Base-by-base conservation (phyloP, 2,329 filamentous ascomycete genomes). In the Monosporascus sp. region DNA sequence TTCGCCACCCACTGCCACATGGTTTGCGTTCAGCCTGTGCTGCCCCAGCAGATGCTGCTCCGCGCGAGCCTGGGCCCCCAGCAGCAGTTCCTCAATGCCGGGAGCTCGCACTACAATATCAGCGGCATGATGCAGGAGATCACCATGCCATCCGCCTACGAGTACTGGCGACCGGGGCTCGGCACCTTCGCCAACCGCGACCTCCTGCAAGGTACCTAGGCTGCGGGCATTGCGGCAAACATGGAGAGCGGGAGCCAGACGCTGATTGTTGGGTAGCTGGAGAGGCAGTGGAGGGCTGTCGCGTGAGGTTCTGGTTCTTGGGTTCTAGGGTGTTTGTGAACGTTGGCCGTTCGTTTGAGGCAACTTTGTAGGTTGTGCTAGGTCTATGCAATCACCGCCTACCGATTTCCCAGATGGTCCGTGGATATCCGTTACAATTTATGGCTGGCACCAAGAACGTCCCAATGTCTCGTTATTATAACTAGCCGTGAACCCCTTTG, bases 21-120 rank as follows among this genome's bases (percentile, higher is more conserved):
- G 2, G 61, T 73, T 1, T 73, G 71, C 50, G 50, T 53, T 1
- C 57, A 72, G 51, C 75, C 72, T 0, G 57, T 71, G 24, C 64
- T 60, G 17, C 55, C 55, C 6, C 51, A 59, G 1, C 61, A 61
- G 55, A 66, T 73, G 1, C 52, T 71, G 3, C 51, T 53, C 8
- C 56, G 66, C 50, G 57, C 61, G 24, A 56, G 59, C 48, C 57
- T 64, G 11, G 62, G 61, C 37, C 58, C 65, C 6, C 46, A 61
- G 24, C 61, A 61, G 16, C 56, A 61, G 16, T 56, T 55, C 45
- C 54, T 69, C 14, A 66, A 66, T 7, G 46, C 40, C 0, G 61
- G 60, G 49, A 67, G 69, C 1, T 58, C 58, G 0, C 57, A 63
- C 20, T 66, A 68, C 48, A 64, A 62, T 16, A 52, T 37, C 5